phyloP scores from a whole-genome alignment of 768 basidiomycete genomes.

The Pleurotus tuber-regium region DNA sequence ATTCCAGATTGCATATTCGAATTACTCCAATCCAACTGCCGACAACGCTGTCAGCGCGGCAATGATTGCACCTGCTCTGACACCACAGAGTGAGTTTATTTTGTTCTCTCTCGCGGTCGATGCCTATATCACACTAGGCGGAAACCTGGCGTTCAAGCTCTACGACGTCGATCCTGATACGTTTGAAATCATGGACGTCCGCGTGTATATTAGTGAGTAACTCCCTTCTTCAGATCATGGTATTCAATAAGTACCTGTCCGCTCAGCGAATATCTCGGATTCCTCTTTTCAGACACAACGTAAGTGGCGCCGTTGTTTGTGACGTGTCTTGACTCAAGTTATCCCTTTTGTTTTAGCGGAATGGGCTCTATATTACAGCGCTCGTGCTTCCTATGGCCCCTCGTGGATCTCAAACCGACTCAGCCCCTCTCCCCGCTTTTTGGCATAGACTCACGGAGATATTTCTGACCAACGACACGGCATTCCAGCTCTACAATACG shows the following conservation, averaged over 20 bases:
- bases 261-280: conserved; percentile 23
- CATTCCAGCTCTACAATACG: conserved; percentile 44
- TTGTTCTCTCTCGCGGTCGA: background rate
- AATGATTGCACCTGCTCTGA: conserved; percentile 33
- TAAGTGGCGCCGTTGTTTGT: conserved; percentile 4
- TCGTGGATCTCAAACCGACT: conserved; percentile 14
- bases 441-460: conserved; percentile 61
- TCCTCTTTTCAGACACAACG: conserved; percentile 24
- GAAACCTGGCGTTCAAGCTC: conserved; percentile 36
- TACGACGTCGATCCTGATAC: conserved; percentile 44
- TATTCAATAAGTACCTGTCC: background rate
- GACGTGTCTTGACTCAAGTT: conserved; percentile 6
- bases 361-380: conserved; percentile 36
- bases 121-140: conserved; percentile 19
- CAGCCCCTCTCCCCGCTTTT: conserved; percentile 49
- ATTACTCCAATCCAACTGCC: conserved; percentile 30
- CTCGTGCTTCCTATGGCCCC: conserved; percentile 32
- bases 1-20: conserved; percentile 38
- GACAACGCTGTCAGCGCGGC: conserved; percentile 27
- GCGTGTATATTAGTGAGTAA: conserved; percentile 28
- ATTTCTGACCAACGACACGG: conserved; percentile 43
- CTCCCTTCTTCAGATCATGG: background rate
- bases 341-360: conserved; percentile 18
- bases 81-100: conserved; percentile 31
- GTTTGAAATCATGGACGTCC: conserved; percentile 36